Percentiles rank a stretch among this genome's conserved stretches.
phyloP scores from a whole-genome alignment of 2,329 filamentous ascomycete species.

The Sporothrix protearum region DNA sequence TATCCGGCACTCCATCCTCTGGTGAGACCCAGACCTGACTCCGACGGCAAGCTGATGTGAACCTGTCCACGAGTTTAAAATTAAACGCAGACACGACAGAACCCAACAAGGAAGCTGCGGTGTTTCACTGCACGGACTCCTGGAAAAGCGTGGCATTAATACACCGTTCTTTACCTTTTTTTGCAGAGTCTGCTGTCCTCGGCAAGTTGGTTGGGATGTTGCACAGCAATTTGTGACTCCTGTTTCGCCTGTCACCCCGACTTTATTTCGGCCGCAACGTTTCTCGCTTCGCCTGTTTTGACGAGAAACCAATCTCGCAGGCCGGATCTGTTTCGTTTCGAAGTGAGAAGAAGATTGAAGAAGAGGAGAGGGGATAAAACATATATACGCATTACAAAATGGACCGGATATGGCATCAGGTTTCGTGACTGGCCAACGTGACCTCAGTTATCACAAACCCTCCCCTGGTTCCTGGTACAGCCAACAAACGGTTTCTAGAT shows the following conservation, averaged over 20 bases:
- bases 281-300: neutral
- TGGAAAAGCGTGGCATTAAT: neutral
- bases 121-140: neutral
- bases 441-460: neutral
- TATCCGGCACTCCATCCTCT: neutral
- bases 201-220: neutral
- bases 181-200: neutral
- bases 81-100: neutral
- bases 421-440: neutral
- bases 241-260: neutral
- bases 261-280: constrained; percentile 8
- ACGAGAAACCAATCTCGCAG: neutral
- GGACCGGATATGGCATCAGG: neutral
- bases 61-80: neutral
- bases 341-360: neutral
- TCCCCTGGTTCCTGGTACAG: neutral
- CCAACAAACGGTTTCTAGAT: neutral
- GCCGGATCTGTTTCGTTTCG: too few species aligned
- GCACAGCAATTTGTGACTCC: neutral
- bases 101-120: neutral
- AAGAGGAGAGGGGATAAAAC: neutral
- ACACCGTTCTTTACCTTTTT: neutral
- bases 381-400: too few species aligned
- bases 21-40: neutral
- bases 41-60: neutral